Base-by-base conservation (phyloP, 805 yeast genomes). In the Zygosaccharomyces rouxii region DNA sequence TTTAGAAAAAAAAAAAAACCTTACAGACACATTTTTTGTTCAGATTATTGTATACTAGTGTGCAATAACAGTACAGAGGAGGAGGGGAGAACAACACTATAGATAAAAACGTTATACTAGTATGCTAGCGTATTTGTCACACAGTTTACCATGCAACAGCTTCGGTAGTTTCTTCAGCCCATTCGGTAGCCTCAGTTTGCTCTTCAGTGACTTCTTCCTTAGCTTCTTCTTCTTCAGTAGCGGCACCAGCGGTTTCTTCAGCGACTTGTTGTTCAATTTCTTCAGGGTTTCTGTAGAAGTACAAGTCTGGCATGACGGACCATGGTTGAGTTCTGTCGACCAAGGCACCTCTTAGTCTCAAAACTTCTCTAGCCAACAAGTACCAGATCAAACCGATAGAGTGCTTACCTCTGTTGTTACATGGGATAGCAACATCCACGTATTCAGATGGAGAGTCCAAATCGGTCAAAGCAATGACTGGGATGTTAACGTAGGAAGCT, bases 261-360 rank as follows among this genome's bases (percentile, higher is more conserved):
- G 79, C 80, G 65, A 75, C 79, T 64, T 77, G 81, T 69, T 75
- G 76, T 79, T 89, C 96, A 76, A 86, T 86, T 80, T 94, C 99
- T 82, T 92, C 98, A 72, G 99, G 99, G 81, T 94, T 97, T 85
- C 99, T 94, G 97, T 94, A 94, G 90, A 94, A 94, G 90, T 90
- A 94, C 77, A 94, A 84, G 81, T 94, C 99, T 76, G 98, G 98
- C 99, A 94, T 94, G 74, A 94, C 94, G 66, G 95, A 79, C 99
- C 99, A 94, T 76, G 86, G 84, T 76, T 94, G 88, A 65, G 86
- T 73, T 84, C 99, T 89, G 88, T 87, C 86, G 73, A 95, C 89
- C 67, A 94, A 77, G 72, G 89, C 84, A 73, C 99, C 99, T 81
- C 97, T 87, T 77, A 94, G 86, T 82, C 99, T 89, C 74, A 94